Conservation (phyloP, 768 basidiomycete species). For the Tylopilus felleus region DNA sequence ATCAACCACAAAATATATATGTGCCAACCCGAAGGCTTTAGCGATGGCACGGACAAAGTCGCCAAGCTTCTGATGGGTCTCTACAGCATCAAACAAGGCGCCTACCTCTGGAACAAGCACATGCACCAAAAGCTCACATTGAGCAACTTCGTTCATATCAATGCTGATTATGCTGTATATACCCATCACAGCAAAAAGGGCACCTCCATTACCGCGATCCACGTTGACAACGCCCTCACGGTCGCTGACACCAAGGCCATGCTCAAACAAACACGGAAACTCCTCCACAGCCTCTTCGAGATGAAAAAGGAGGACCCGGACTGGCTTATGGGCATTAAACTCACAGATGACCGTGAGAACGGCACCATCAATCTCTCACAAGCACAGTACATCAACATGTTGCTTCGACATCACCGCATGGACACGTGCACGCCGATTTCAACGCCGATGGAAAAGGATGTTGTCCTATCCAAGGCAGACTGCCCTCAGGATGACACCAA, state of each 20-base stretch:
- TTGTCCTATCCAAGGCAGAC: background rate
- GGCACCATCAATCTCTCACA: background rate
- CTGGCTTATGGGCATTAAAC: no score
- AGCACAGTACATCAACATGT: background rate
- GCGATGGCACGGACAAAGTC: constrained; percentile 3
- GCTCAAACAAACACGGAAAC: background rate
- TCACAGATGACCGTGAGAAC: background rate
- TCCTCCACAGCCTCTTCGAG: background rate
- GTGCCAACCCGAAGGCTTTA: background rate
- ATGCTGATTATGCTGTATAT: background rate
- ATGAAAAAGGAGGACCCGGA: no score
- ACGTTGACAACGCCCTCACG: no score
- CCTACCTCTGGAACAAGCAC: constrained; percentile 31
- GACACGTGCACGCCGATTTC: background rate
- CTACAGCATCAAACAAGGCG: background rate
- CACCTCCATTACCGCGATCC: background rate
- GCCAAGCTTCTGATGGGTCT: constrained; percentile 13
- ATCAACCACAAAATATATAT: background rate
- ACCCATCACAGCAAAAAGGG: no score
- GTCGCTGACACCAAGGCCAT: background rate
- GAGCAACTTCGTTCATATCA: background rate
- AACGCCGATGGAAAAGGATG: background rate
- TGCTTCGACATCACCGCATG: background rate
- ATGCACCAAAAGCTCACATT: no score
- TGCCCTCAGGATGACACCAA: background rate